These are phyloP conservation scores for Coelastrella sp. DNA, from an alignment of 139 green algal genomes.

Conservation along the genomic window DNA sequence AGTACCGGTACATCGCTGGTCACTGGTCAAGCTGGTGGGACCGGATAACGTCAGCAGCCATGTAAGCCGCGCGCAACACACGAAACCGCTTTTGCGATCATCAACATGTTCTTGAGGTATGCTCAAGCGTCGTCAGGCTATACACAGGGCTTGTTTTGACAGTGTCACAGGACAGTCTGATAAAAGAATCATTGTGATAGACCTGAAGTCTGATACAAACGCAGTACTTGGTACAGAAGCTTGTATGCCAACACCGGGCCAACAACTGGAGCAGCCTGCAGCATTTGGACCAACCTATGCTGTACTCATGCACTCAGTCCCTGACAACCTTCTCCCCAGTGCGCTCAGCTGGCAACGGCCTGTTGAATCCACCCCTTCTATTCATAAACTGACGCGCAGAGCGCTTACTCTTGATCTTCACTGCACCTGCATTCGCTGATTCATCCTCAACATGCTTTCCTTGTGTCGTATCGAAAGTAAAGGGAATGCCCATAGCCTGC, in stretches of 20 bases:
- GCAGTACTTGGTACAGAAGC: background rate
- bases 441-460: slow-evolving; percentile 85
- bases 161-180: no score
- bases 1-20: no score
- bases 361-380: slow-evolving; percentile 92
- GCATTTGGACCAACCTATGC: background rate
- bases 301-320: slow-evolving; percentile 42
- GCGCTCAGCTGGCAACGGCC: slow-evolving; percentile 82
- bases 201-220: no score
- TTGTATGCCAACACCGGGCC: no score
- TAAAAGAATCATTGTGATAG: no score
- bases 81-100: no score
- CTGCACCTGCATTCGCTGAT: slow-evolving; percentile 68
- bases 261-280: background rate
- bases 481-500: slow-evolving; percentile 89
- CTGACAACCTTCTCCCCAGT: slow-evolving; percentile 76
- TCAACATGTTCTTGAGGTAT: no score
- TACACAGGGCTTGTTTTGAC: no score
- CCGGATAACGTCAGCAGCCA: no score
- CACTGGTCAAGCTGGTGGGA: no score
- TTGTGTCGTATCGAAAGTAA: slow-evolving; percentile 84
- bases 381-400: slow-evolving; percentile 96
- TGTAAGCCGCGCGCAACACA: no score
- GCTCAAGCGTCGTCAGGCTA: no score
- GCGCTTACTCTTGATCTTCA: slow-evolving; percentile 80